Conservation (phyloP, 352 stramenopile genomes). For the Albugo laibachii region DNA sequence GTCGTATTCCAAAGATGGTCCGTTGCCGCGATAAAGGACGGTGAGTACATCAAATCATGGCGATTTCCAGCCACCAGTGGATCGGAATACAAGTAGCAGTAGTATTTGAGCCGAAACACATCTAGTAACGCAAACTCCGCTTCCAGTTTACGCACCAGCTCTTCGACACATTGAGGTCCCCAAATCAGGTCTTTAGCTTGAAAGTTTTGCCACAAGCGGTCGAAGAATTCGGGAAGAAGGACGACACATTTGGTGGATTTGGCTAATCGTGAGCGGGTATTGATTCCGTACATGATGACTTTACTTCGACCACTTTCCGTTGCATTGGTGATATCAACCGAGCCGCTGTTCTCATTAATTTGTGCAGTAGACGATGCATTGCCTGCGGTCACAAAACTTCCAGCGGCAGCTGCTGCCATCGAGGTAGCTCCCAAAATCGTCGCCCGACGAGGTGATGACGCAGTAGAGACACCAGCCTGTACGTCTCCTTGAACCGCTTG, state of each 20-base stretch:
- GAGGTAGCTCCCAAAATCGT: background rate
- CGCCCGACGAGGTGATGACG: background rate
- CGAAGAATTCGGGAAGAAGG: conserved; percentile 72
- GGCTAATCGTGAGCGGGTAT: conserved; percentile 52
- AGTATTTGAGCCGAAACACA: conserved; percentile 57
- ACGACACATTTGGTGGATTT: conserved; percentile 60
- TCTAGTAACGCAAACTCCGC: conserved; percentile 49
- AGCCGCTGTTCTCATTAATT: conserved; percentile 16
- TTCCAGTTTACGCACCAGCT: conserved; percentile 53
- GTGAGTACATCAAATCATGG: no score
- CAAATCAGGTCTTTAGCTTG: conserved; percentile 69
- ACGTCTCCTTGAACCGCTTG: background rate
- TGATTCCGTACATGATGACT: conserved; percentile 39
- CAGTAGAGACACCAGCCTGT: background rate
- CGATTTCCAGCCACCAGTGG: conserved; percentile 14
- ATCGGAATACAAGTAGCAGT: conserved; percentile 67
- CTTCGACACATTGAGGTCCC: conserved; percentile 43
- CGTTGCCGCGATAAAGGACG: no score
- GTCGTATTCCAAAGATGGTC: no score
- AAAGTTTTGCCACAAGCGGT: conserved; percentile 50
- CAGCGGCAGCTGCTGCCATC: background rate
- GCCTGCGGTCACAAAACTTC: background rate
- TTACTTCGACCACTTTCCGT: conserved; percentile 50
- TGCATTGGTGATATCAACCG: conserved; percentile 35
- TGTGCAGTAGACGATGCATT: conserved; percentile 11